Base-by-base conservation (phyloP, 2,329 filamentous ascomycete genomes). In the Alternaria postmessia region DNA sequence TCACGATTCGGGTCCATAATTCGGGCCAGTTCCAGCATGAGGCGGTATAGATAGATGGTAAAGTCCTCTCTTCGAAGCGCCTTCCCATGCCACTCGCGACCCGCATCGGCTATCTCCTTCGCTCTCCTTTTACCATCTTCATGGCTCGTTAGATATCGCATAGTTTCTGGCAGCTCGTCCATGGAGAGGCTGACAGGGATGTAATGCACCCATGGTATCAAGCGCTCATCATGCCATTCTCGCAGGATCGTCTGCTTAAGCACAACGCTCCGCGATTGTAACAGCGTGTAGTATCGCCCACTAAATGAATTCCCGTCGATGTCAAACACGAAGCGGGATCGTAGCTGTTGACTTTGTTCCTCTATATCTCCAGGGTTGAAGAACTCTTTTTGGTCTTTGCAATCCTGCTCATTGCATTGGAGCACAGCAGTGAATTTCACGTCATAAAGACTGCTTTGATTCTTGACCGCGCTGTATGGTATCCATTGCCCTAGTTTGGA, bases 151-250 rank as follows among this genome's bases (percentile, higher is more conserved):
- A 69, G 18, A 32, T 65, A 64, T 11, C 12, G 43, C 38, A 70
- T 53, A 16, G 62, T 12, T 12, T 32, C 30, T 12, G 30, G 30
- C 9, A 70, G n/a, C 32, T 71, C 66, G 30, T 67, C 65, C 63
- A 70, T 67, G 11, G 60, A 47, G 24, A 58, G 44, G 30, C 67
- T 72, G 6, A 71, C 66, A 1, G 76, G 75, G 4, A 79, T 67
- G 51, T 76, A 78, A 52, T 79, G 77, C 28, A 72, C 64, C 76
- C 76, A 79, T 0, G 76, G 72, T 8, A 77, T 55, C 12, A 78
- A 61, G 7, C 76, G 66, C 24, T 71, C 70, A 47, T 79, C 76
- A 60, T 78, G 75, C 76, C 76, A 79, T 57, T 78, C 76, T 55
- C 73, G 61, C 54, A 75, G 71, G n/a, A 78, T 64, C 2, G 76